A percentile compares a stretch with the other conserved stretches of the same genome.
Evolutionary conservation across 306 rosid species (phyloP).

Genomic region (Mimosa pudica): DNA sequence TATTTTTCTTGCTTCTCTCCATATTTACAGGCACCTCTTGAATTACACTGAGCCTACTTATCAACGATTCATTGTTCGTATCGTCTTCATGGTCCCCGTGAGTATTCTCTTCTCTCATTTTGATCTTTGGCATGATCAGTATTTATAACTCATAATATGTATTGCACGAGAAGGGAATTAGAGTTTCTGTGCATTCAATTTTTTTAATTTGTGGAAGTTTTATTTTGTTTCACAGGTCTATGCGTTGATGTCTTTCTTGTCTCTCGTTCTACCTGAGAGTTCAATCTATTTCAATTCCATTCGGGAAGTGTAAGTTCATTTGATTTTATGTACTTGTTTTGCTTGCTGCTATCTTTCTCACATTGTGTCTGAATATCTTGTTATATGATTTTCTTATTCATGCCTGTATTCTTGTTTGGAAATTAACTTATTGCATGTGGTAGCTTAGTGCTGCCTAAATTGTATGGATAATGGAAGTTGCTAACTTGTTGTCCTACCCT

Average conservation of each 20-base stretch:
- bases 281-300: conserved; percentile 90
- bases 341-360: conserved; percentile 15
- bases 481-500: not conserved
- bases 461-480: not conserved
- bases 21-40: conserved; percentile 82
- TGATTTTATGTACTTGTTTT: conserved; percentile 16
- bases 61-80: conserved; percentile 92
- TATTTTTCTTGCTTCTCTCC: conserved; percentile 67
- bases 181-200: conserved; percentile 8
- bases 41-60: conserved; percentile 96
- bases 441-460: not conserved
- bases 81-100: conserved; percentile 95
- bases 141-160: not conserved
- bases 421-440: not conserved
- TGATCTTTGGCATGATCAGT: not conserved
- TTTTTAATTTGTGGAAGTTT: conserved; percentile 19
- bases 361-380: conserved; percentile 20
- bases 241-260: conserved; percentile 91
- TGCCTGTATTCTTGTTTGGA: not conserved
- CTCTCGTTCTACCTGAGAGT: conserved; percentile 71
- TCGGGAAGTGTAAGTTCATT: conserved; percentile 88
- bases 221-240: conserved; percentile 65
- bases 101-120: conserved; percentile 34
- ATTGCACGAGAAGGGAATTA: too few relatives aligned
- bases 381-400: not conserved